Base-by-base conservation (phyloP, 768 basidiomycete species). In the Tricholoma terreum region DNA sequence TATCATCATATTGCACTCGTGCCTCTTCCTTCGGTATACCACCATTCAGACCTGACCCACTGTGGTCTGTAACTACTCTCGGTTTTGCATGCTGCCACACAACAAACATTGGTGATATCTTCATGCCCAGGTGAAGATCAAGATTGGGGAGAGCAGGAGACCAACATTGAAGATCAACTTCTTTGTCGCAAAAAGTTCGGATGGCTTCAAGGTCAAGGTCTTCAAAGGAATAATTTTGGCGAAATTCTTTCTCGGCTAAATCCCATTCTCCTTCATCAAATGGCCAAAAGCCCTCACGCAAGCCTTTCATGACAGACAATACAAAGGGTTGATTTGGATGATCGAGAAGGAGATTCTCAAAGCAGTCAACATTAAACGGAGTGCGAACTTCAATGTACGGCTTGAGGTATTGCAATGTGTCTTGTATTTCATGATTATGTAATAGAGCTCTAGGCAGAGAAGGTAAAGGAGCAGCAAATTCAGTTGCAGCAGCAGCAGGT, bases 41-140 rank as follows among this genome's bases (percentile, higher is more conserved):
- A 17, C 61, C 55, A 33, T 63, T 63, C 1, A 60, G 15, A 9
- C 63, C 62, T 0, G 61, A 66, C 0, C 63, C 67, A 34, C 53
- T 65, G 4, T 73, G 71, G 49, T 72, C 63, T 8, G 59, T 69
- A 24, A 73, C 53, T 1, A 72, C 60, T 3, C 64, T 50, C 0
- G 69, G 58, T n/a, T n/a, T n/a, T n/a, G n/a, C n/a, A n/a, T n/a
- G n/a, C n/a, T n/a, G n/a, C n/a, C n/a, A n/a, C n/a, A 70, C 60
- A 0, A 69, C 63, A 31, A 67, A 65, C 15, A 73, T 57, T 0
- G 72, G 70, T 1, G 64, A 65, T n/a, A 61, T 52, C 34, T 62
- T 60, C 68, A 72, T 70, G 0, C 68, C 69, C 17, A 69, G 66
- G 0, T 66, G 56, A 6, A 71, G 58, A 1, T 56, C 22, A 21